phyloP scores from a whole-genome alignment of 768 basidiomycete genomes.

The Tulasnella sp. region DNA sequence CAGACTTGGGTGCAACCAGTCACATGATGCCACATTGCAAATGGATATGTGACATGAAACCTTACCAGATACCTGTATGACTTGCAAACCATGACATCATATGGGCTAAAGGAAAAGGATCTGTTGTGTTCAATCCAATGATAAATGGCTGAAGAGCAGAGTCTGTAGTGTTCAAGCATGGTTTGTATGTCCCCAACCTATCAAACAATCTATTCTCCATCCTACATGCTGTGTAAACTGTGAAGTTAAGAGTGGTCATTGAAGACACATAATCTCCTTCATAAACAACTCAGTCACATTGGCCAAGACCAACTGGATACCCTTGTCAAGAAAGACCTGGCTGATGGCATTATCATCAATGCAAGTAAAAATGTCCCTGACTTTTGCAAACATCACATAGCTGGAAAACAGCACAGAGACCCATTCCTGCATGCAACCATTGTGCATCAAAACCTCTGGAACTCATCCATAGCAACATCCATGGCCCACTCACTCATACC shows the following conservation, averaged over 20 bases:
- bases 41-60: neutral
- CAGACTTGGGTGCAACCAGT: neutral
- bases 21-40: neutral
- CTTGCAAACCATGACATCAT: neutral
- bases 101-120: neutral
- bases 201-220: slow-evolving; percentile 1
- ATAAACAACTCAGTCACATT: slow-evolving; percentile 1
- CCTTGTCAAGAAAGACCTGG: neutral
- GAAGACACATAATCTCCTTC: neutral
- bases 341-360: neutral
- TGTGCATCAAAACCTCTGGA: neutral
- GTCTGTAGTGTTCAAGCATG: neutral
- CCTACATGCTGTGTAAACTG: neutral
- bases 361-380: neutral
- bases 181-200: neutral
- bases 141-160: neutral
- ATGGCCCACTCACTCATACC: slow-evolving; percentile 8
- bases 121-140: neutral
- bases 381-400: slow-evolving; percentile 7
- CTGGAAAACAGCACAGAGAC: slow-evolving; percentile 10
- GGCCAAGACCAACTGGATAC: neutral
- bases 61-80: neutral
- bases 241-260: neutral
- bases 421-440: slow-evolving; percentile 1
- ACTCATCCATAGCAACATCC: slow-evolving; percentile 15